Evolutionary conservation across 129 eudicot genomes (phyloP).

Genomic region (Helianthus annuus): HanXRQr2.0-SUNRISE NC_035435.2:113633272-113633771

Average conservation of each 20-base stretch:
- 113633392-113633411: slow-evolving; percentile 1
- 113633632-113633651: no score
- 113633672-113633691: no score
- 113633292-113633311: slow-evolving; percentile 27
- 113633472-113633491: slow-evolving; percentile 11
- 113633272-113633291: background rate
- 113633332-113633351: slow-evolving; percentile 30
- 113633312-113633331: slow-evolving; percentile 22
- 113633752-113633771: no score
- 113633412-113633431: slow-evolving; percentile 22
- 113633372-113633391: background rate
- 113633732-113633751: no score
- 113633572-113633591: background rate
- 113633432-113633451: background rate
- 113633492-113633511: slow-evolving; percentile 22
- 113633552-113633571: background rate
- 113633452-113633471: background rate
- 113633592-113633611: background rate
- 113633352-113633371: slow-evolving; percentile 19
- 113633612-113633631: background rate
- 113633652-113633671: no score
- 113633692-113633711: no score
- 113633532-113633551: background rate
- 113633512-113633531: slow-evolving; percentile 12
- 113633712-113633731: no score